A percentile compares a stretch with the other conserved stretches of the same genome.
Conservation (phyloP, 2,329 filamentous ascomycete species). For the Davidsoniella virescens region DNA sequence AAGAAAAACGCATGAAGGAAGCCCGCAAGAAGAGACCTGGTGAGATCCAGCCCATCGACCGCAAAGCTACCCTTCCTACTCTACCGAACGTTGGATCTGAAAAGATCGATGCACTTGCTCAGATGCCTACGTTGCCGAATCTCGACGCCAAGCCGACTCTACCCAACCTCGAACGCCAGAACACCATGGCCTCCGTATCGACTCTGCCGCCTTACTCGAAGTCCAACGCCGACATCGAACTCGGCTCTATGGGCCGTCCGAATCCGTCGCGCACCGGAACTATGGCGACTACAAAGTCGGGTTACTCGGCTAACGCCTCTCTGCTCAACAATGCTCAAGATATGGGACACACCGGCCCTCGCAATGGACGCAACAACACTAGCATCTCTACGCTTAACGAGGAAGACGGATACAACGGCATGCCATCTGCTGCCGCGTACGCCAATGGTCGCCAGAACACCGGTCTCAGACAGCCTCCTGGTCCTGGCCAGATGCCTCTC, state of each 20-base stretch:
- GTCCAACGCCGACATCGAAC: constrained; percentile 37
- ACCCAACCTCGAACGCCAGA: constrained; percentile 32
- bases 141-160: constrained; percentile 10
- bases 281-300: constrained; percentile 27
- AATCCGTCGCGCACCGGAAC: constrained; percentile 34
- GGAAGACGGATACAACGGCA: constrained; percentile 1
- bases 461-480: not conserved
- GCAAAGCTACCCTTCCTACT: constrained; percentile 48
- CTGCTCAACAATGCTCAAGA: constrained; percentile 42
- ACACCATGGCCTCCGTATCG: constrained; percentile 30
- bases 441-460: constrained; percentile 5
- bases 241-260: constrained; percentile 34
- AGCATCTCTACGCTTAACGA: not conserved
- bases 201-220: constrained; percentile 50
- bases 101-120: constrained; percentile 34
- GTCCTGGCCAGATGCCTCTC: not conserved
- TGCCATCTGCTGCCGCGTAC: constrained; percentile 1
- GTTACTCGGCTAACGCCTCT: constrained; percentile 46
- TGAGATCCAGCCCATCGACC: constrained; percentile 31
- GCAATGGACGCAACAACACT: not conserved
- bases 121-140: constrained; percentile 43
- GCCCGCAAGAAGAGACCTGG: constrained; percentile 35
- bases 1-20: constrained; percentile 38
- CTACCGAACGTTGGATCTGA: constrained; percentile 28
- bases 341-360: constrained; percentile 10